Percentiles rank a stretch among this genome's conserved stretches.
phyloP scores from a whole-genome alignment of 2,329 filamentous ascomycete species.

The Epichloe aotearoae region DNA sequence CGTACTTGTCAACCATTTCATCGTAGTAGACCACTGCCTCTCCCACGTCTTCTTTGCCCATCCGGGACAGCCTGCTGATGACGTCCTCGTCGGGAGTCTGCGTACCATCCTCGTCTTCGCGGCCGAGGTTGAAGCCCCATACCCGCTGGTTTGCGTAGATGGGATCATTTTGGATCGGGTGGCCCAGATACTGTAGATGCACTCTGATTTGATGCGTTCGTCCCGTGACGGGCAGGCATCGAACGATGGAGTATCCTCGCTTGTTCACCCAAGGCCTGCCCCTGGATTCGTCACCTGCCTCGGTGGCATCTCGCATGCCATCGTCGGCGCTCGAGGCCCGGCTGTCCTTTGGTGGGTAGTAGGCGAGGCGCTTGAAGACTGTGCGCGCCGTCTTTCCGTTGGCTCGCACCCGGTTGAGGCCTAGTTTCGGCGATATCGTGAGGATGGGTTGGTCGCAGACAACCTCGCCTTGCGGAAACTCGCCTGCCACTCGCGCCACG shows the following conservation, averaged over 20 bases:
- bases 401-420: slow-evolving; percentile 85
- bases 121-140: slow-evolving; percentile 71
- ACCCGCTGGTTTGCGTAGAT: slow-evolving; percentile 94
- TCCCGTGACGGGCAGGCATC: slow-evolving; percentile 85
- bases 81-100: slow-evolving; percentile 77
- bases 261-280: slow-evolving; percentile 34
- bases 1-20: slow-evolving; percentile 81
- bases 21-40: slow-evolving; percentile 89
- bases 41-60: slow-evolving; percentile 90
- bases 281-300: slow-evolving; percentile 8
- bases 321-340: slow-evolving; percentile 10
- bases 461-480: slow-evolving; percentile 83
- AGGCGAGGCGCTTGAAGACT: slow-evolving; percentile 84
- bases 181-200: slow-evolving; percentile 84
- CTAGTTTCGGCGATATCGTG: slow-evolving; percentile 87
- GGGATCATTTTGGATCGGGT: slow-evolving; percentile 93
- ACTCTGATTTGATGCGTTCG: slow-evolving; percentile 92
- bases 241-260: slow-evolving; percentile 84
- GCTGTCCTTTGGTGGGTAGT: slow-evolving; percentile 50
- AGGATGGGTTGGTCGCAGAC: slow-evolving; percentile 90
- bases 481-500: slow-evolving; percentile 75
- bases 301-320: not conserved
- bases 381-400: slow-evolving; percentile 84
- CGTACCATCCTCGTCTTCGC: slow-evolving; percentile 48
- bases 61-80: slow-evolving; percentile 68